Evolutionary conservation across 306 rosid genomes (phyloP), one percentile per base, ranked within the genome.

Genomic region (Astragalus glycyphyllos): DNA sequence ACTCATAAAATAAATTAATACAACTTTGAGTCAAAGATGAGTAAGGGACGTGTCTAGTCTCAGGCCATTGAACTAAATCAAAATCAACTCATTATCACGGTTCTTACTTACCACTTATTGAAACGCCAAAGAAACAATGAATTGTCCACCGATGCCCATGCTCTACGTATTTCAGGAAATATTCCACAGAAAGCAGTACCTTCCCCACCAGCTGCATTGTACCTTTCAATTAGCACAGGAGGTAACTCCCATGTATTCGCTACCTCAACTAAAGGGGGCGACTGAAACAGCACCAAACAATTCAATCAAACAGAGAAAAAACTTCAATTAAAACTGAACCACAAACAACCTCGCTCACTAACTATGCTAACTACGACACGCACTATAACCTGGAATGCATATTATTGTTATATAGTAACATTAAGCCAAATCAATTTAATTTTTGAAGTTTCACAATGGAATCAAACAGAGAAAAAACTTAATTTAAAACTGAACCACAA

Each of bases 81-180:
- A 47, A 47, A 11, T 26, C 10, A 48, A 71, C 13, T 9, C 17
- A 7, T 70, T 71, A 14, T 4, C 26, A 31, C 48, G n/a, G 65
- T 26, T 26, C 31, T 2, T 55, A 80, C 94, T 83, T 79, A 94
- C 98, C 97, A 87, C 89, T 90, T 94, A 73, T 94, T 91, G 46
- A 94, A 89, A 76, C 96, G 98, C 98, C 98, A 94, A 42, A 94
- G 96, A 82, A 90, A 94, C 81, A 94, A 83, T 55, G 97, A 85
- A 72, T 87, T 94, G 71, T 94, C 97, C 14, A 94, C 96, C 3
- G 97, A 87, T 3, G 98, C 98, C 98, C 98, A 94, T 1, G 98
- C 98, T 77, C 98, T 82, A 16, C 89, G 87, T 54, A 94, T 90
- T 82, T 94, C 97, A 0, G 97, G 96, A 80, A 94, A 94, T 69